Percentiles rank a stretch among this genome's conserved stretches.
These are phyloP conservation scores for Colletotrichum lindemuthianum DNA, from an alignment of 2,329 filamentous ascomycete genomes.

Conservation along the genomic window DNA sequence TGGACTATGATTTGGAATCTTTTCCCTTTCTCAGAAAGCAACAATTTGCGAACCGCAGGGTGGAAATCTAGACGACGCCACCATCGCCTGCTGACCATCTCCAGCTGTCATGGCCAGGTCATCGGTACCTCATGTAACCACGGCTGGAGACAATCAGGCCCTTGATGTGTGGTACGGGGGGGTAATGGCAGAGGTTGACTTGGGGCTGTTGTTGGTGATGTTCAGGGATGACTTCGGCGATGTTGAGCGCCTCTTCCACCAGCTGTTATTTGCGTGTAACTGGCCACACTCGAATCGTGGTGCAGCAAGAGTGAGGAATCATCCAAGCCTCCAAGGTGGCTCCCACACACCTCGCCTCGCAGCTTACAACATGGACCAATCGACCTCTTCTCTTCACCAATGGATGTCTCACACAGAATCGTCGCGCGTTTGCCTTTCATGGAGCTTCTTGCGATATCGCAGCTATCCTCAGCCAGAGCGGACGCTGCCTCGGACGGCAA, in stretches of 20 bases:
- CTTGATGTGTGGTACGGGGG: slow-evolving; percentile 9
- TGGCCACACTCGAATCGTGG: too few species aligned
- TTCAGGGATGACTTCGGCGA: neutral
- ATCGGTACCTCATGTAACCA: neutral
- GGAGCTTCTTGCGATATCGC: neutral
- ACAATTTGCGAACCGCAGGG: neutral
- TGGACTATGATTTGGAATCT: slow-evolving; percentile 4
- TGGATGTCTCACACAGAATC: slow-evolving; percentile 23
- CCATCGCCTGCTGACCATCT: neutral
- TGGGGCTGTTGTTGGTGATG: neutral
- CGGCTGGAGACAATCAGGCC: neutral
- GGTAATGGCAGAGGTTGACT: neutral
- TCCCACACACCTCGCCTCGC: slow-evolving; percentile 1
- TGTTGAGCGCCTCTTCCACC: neutral
- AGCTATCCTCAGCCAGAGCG: neutral
- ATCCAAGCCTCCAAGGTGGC: slow-evolving; percentile 7
- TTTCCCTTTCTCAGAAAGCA: neutral
- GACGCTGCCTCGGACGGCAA: neutral
- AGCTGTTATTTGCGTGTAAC: neutral
- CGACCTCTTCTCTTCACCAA: neutral
- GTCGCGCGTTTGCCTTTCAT: neutral
- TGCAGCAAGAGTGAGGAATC: too few species aligned
- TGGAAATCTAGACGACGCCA: neutral
- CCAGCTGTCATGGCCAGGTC: slow-evolving; percentile 11
- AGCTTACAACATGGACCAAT: slow-evolving; percentile 17